Base-by-base conservation (phyloP, 1,284 basidiomycete species). In the Malassezia pachydermatis region DNA sequence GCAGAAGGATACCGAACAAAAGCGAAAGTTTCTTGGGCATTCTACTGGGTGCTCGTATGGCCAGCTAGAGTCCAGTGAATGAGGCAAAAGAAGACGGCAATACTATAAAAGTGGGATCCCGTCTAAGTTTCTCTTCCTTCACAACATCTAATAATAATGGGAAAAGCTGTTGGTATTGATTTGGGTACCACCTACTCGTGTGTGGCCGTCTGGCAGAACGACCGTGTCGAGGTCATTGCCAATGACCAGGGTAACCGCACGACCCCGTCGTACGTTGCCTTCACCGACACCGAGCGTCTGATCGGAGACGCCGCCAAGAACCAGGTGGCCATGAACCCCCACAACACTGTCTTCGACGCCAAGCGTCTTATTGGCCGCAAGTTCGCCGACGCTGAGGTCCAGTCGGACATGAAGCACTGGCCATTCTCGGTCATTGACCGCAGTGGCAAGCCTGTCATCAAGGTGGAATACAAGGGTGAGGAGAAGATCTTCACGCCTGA, bases 231-330 rank as follows among this genome's bases (percentile, higher is more conserved):
- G 78, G 92, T 92, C 77, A 72, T 69, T 45, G 60, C 86, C 77
- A 89, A 92, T 76, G 89, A 94, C 78, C 89, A 92, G 79, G 88
- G 89, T 74, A 94, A 94, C 79, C 84, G 88, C 54, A 94, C 88
- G 24, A 94, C 89, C 14, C 89, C 88, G 33, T 94, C 67, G 40
- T 70, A 70, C 50, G 60, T 70, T 41, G 67, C 66, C 41, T 70
- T 66, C 61, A 72, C 67, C 64, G 87, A 92, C 72, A 83, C 78
- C 55, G 89, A 94, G 78, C 88, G 89, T 77, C 80, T 94, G 59
- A 88, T 89, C 70, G 86, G 87, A 65, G 89, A 94, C 78, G 88
- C 89, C 63, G 88, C 88, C 58, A 92, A 69, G 64, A 94, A 94
- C 76, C 88, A 94, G 73, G 83, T 84, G 70, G 85, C 85, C 30